These are phyloP conservation scores for Phytophthora sojae DNA, from an alignment of 352 stramenopile species.

Conservation along the genomic window DNA sequence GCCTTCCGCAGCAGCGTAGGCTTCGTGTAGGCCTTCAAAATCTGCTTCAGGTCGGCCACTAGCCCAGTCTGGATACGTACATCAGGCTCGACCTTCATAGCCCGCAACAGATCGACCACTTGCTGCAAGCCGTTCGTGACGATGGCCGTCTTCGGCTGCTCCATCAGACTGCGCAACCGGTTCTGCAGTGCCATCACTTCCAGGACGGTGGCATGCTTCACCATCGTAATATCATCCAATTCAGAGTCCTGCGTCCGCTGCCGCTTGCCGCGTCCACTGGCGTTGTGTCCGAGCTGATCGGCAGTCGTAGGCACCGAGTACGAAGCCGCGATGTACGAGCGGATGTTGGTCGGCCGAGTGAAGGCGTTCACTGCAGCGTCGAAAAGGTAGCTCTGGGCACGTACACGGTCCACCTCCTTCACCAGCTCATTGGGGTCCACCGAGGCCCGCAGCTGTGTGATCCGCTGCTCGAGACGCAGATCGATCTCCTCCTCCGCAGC, in stretches of 20 bases:
- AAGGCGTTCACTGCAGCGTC: slow-evolving; percentile 76
- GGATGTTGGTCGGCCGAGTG: slow-evolving; percentile 61
- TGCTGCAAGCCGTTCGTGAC: slow-evolving; percentile 81
- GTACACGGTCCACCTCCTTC: slow-evolving; percentile 79
- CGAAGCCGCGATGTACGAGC: slow-evolving; percentile 65
- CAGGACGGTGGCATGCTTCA: slow-evolving; percentile 69
- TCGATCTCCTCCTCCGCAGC: slow-evolving; percentile 83
- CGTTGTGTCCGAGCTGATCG: slow-evolving; percentile 40
- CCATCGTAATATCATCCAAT: slow-evolving; percentile 64
- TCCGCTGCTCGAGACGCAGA: slow-evolving; percentile 78
- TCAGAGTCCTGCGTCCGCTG: slow-evolving; percentile 71
- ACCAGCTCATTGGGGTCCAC: slow-evolving; percentile 86
- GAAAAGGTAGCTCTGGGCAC: slow-evolving; percentile 67
- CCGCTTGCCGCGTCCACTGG: slow-evolving; percentile 51
- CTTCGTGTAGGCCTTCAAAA: slow-evolving; percentile 84
- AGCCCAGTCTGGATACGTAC: slow-evolving; percentile 76
- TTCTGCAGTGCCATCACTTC: slow-evolving; percentile 79
- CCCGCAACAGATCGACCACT: slow-evolving; percentile 79
- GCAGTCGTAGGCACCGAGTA: slow-evolving; percentile 54
- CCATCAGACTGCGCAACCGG: slow-evolving; percentile 69
- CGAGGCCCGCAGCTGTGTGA: slow-evolving; percentile 67
- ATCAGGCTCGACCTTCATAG: slow-evolving; percentile 78
- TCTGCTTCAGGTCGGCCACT: slow-evolving; percentile 78
- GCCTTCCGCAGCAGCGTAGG: slow-evolving; percentile 77
- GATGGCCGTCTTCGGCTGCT: slow-evolving; percentile 56